Base-by-base conservation (phyloP, 2,329 filamentous ascomycete genomes). In the Colletotrichum zoysiae region DNA sequence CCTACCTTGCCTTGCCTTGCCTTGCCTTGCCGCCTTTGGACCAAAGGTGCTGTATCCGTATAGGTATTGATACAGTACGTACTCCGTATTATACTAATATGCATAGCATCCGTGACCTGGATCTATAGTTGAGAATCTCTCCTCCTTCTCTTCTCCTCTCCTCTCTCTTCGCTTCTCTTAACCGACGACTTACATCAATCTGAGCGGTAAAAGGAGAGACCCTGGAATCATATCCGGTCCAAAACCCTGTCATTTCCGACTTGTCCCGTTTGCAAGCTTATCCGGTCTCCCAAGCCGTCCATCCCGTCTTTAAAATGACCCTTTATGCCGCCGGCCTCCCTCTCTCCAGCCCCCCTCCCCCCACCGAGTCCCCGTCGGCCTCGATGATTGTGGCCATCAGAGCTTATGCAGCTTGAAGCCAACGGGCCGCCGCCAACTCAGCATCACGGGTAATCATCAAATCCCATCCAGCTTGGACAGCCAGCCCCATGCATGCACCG, bases 201-300 rank as follows among this genome's bases (percentile, higher is more conserved):
- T 46, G 38, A 51, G 33, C 51, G 51, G 23, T 51, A 48, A 60
- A 55, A 53, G 48, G 62, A 44, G 53, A 48, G 55, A 65, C 66
- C 51, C 42, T 65, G 66, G 44, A 53, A 44, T 44, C 23, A 16
- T 38, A 53, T 48, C 35, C 42, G 35, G 48, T 18, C 51, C 35
- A 40, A 51, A 42, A 35, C 44, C 42, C 42, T 33, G 51, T 35
- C 20, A 51, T 53, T 51, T 55, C 16, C 33, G 42, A 38, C 38
- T 58, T 66, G 42, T 26, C 57, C 44, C 46, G 46, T 16, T 53
- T 44, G 55, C 35, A 60, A 30, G 51, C 38, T n/a, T n/a, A n/a
- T 16, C 44, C 30, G 20, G 44, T 12, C 46, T 9, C 23, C 12
- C 7, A 46, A 23, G n/a, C 46, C 18, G 16, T 7, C 46, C 18